Evolutionary conservation across 2,329 filamentous ascomycete genomes (phyloP), one percentile per base, ranked within the genome.

Genomic region (Cladosporium phlei): DNA sequence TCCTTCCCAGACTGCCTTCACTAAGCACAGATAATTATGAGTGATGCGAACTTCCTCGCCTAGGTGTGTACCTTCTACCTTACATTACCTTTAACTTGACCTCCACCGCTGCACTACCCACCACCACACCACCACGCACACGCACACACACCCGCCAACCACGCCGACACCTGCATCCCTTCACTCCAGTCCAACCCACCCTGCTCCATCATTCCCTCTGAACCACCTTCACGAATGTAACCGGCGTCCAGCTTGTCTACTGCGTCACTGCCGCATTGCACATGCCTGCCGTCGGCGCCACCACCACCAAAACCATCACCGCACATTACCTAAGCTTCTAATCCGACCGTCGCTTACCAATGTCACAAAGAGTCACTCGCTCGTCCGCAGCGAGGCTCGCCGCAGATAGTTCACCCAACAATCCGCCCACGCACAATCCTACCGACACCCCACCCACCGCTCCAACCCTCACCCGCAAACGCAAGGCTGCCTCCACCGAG

Each of bases 351-450:
- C 42, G 42, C 51, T 56, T 57, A 56, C 87, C 91, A 83, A 96
- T 95, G 89, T 88, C 87, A 81, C 76, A 83, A 80, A 96, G 90
- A 87, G 83, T 93, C 64, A 96, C 91, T 77, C 88, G 91, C 76
- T 93, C 90, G 33, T 51, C 56, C 45, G 51, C 90, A 70, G 86
- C 90, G 75, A 89, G 89, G 77, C 83, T 88, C 80, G 87, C 87
- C 74, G 85, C 87, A 71, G 77, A 76, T 64, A 64, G 45, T 25
- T 46, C 39, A 51, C 30, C 54, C 46, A 55, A 61, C 59, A 50
- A 59, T 73, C 70, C 72, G 70, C 37, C 46, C 5, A 20, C 46
- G 16, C 51, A 47, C 35, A 46, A 51, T 48, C 44, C 42, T 45
- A 38, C 44, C 46, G 42, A 45, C 38, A 35, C 46, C 46, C 35